phyloP scores from a whole-genome alignment of 1,284 basidiomycete species.

The Ustilago xerochloae region DNA sequence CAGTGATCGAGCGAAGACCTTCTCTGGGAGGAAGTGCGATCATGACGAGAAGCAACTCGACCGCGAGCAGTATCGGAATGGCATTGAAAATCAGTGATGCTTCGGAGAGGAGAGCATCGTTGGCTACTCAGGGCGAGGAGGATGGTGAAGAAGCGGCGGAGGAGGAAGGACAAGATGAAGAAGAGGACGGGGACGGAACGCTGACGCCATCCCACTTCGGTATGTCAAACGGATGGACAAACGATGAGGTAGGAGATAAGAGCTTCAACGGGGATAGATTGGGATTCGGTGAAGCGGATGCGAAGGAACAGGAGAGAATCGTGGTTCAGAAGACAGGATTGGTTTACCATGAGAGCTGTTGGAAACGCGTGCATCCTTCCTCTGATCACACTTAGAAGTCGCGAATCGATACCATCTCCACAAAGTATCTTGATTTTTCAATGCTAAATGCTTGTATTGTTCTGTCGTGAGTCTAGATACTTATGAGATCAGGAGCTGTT shows the following conservation, averaged over 20 bases:
- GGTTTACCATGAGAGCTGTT: conserved; percentile 42
- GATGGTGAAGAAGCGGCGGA: no score
- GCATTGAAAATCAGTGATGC: conserved; percentile 40
- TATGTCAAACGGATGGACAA: neutral
- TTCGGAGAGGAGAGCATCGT: neutral
- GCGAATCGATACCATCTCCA: neutral
- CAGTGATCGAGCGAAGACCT: neutral
- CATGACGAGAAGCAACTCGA: conserved; percentile 25
- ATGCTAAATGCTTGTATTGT: neutral
- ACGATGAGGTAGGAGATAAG: neutral
- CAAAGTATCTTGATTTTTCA: neutral
- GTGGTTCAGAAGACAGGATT: conserved; percentile 38
- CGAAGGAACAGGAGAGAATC: conserved; percentile 23
- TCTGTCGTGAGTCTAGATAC: no score
- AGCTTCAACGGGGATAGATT: neutral
- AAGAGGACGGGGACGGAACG: conserved; percentile 36
- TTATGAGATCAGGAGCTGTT: neutral
- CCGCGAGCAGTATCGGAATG: conserved; percentile 20
- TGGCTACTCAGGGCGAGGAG: neutral
- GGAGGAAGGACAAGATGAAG: neutral
- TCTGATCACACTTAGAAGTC: neutral
- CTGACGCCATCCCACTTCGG: conserved; percentile 21
- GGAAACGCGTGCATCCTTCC: conserved; percentile 6
- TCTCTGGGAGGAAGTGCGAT: conserved; percentile 6
- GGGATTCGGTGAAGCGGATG: neutral